Conservation (phyloP, 176 grass and related monocot species). For the Rhynchospora pubera region DNA sequence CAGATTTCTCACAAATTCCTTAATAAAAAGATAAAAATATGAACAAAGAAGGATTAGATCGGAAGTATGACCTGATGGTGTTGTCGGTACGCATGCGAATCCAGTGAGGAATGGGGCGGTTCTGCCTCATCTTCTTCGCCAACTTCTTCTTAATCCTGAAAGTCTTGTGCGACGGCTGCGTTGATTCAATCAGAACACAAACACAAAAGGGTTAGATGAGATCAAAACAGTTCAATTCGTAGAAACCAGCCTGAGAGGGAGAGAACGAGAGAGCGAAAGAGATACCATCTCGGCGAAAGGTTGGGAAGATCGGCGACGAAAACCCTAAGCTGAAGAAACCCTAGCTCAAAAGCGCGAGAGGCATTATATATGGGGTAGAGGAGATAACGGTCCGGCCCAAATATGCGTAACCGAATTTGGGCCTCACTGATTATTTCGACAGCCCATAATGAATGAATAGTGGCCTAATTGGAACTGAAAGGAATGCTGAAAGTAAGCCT, state of each 20-base stretch:
- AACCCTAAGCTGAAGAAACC: conserved; percentile 54
- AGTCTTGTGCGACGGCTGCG: conserved; percentile 88
- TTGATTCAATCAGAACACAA: neutral
- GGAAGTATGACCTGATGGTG: conserved; percentile 60
- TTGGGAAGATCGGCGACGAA: conserved; percentile 24
- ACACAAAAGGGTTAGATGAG: conserved; percentile 7
- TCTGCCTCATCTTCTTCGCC: conserved; percentile 94
- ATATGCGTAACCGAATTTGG: neutral
- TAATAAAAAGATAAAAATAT: conserved; percentile 22
- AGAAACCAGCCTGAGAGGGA: neutral
- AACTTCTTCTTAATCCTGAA: conserved; percentile 92
- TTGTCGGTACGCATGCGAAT: conserved; percentile 88
- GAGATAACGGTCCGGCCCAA: neutral
- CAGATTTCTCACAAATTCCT: neutral
- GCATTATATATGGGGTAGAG: conserved; percentile 27
- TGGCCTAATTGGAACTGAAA: neutral
- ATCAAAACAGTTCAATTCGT: neutral
- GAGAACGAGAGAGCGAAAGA: neutral
- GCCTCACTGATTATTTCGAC: neutral
- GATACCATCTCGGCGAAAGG: conserved; percentile 42
- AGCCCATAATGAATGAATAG: neutral
- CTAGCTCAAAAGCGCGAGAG: neutral
- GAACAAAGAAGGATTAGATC: conserved; percentile 5
- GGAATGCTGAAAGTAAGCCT: neutral
- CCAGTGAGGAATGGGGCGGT: conserved; percentile 96